A percentile compares a stretch with the other conserved stretches of the same genome.
Evolutionary conservation across 306 rosid species (phyloP).

Genomic region (Castanea mollissima): DNA sequence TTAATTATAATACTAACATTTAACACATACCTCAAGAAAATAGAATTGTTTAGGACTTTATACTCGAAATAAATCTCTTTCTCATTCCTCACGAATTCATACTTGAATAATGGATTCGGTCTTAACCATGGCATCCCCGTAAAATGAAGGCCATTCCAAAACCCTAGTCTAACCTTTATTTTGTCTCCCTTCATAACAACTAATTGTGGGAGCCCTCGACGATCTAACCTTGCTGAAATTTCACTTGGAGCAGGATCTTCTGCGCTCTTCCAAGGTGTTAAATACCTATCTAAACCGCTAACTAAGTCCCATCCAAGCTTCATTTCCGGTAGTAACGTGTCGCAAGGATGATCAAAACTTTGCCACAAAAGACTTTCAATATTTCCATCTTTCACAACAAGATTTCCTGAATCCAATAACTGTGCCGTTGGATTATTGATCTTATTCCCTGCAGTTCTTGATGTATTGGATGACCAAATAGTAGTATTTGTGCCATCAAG

Average conservation of each 20-base stretch:
- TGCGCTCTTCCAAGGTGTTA: too few relatives aligned
- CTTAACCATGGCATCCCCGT: not conserved
- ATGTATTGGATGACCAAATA: too few relatives aligned
- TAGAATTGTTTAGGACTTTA: not conserved
- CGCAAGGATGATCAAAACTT: conserved; percentile 35
- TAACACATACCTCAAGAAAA: too few relatives aligned
- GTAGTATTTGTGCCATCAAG: too few relatives aligned
- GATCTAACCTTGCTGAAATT: too few relatives aligned
- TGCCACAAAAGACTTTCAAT: conserved; percentile 28
- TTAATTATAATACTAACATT: too few relatives aligned
- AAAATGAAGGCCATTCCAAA: conserved; percentile 26
- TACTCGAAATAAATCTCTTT: conserved; percentile 7
- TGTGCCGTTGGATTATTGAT: conserved; percentile 15
- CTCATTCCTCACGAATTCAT: not conserved
- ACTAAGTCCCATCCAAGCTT: too few relatives aligned
- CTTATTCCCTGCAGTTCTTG: not conserved
- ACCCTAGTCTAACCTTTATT: conserved; percentile 6
- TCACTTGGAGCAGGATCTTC: too few relatives aligned
- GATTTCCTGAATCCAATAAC: conserved; percentile 38
- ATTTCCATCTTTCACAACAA: conserved; percentile 24
- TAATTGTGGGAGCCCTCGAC: too few relatives aligned
- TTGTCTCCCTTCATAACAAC: too few relatives aligned
- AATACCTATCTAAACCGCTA: too few relatives aligned
- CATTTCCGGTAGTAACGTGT: conserved; percentile 26
- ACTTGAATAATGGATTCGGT: not conserved